These are phyloP conservation scores for Gossypium davidsonii DNA, from an alignment of 441 rosid genomes.

Conservation along the genomic window DNA sequence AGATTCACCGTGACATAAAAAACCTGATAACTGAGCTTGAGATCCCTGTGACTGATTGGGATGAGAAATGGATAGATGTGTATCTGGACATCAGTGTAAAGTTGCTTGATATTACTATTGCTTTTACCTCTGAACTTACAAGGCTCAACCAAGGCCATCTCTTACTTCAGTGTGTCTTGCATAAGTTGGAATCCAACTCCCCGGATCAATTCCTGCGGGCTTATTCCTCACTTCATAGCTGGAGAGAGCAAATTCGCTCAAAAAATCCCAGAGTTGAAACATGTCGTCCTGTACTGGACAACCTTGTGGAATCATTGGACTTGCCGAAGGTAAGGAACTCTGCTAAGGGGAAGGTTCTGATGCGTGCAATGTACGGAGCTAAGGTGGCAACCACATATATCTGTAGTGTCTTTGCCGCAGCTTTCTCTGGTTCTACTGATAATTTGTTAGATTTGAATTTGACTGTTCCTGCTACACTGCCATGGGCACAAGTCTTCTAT, in stretches of 20 bases:
- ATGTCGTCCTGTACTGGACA: slow-evolving; percentile 44
- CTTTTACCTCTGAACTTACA: slow-evolving; percentile 67
- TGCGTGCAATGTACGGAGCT: slow-evolving; percentile 80
- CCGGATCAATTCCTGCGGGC: slow-evolving; percentile 42
- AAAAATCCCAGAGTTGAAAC: slow-evolving; percentile 57
- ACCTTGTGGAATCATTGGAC: slow-evolving; percentile 46
- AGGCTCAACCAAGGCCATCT: slow-evolving; percentile 84
- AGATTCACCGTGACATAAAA: slow-evolving; percentile 61
- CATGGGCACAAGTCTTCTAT: slow-evolving; percentile 57
- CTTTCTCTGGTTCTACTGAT: slow-evolving; percentile 57
- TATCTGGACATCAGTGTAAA: slow-evolving; percentile 82
- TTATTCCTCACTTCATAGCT: slow-evolving; percentile 54
- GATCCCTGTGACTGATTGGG: slow-evolving; percentile 85
- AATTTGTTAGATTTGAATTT: slow-evolving; percentile 43
- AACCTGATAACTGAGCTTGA: slow-evolving; percentile 63
- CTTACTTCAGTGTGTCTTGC: slow-evolving; percentile 68
- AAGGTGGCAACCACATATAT: slow-evolving; percentile 69
- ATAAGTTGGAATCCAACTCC: slow-evolving; percentile 46
- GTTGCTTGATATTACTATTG: slow-evolving; percentile 74
- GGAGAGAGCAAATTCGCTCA: slow-evolving; percentile 56
- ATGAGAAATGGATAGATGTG: slow-evolving; percentile 82
- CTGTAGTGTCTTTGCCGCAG: slow-evolving; percentile 64
- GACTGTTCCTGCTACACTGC: slow-evolving; percentile 36
- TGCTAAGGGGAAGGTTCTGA: slow-evolving; percentile 76
- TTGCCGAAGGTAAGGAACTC: slow-evolving; percentile 91